Base-by-base conservation (phyloP, 176 grass and related monocot genomes). In the Poa pratensis region DNA sequence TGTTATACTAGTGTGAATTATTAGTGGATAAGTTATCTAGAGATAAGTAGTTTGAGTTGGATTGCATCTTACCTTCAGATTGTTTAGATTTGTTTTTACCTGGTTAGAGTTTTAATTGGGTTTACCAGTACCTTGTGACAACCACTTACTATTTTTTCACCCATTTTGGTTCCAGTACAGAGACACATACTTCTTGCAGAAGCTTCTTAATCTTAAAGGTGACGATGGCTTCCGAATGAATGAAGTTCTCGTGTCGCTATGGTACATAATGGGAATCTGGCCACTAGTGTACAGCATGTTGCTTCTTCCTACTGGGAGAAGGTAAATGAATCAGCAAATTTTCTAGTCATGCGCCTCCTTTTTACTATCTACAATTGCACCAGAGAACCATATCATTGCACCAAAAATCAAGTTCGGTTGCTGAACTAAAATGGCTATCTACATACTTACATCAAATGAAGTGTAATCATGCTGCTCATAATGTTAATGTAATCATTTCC, bases 171-270 rank as follows among this genome's bases (percentile, higher is more conserved):
- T 95, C 69, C 96, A 98, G 96, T 95, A 92, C 69, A 88, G 90
- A 83, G 91, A 98, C 80, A 88, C 42, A 50, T 98, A 98, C 77
- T 92, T 92, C 77, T 60, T 98, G 86, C 81, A 92, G 82, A 98
- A 98, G 80, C 86, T 94, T 71, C 76, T 78, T 67, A 84, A 95
- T 89, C 84, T 95, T 46, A 92, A 73, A 90, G 96, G 32, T 22
- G 93, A 96, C 57, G 96, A 98, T 68, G 96, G 96, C 16, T 98
- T 95, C 22, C 61, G 55, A 81, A 98, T 98, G 96, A 98, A 98
- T 61, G 75, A 61, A 10, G 93, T 98, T 83, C 89, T 98, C 40
- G 90, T 95, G 53, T 79, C 91, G 67, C 84, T 98, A 24, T 98
- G 96, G 96, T 95, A 95, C 75, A 87, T 95, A 59, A 95, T 95